phyloP scores from a whole-genome alignment of 2,329 filamentous ascomycete genomes.

The Lasiodiplodia gonubiensis region DNA sequence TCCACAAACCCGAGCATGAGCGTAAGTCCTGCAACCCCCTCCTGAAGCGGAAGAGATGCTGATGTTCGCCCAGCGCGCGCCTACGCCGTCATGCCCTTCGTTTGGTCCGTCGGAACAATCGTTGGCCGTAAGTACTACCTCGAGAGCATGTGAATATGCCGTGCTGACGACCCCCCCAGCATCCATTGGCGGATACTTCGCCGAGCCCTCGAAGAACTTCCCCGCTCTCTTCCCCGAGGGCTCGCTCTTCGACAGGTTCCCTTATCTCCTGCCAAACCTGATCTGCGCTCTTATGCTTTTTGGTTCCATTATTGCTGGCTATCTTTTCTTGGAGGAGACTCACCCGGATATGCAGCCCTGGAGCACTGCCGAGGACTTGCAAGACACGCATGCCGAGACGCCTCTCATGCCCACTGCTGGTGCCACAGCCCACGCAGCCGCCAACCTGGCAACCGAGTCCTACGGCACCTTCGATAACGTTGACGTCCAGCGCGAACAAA shows the following conservation, averaged over 20 bases:
- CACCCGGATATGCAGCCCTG: constrained; percentile 78
- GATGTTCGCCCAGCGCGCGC: constrained; percentile 67
- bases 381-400: constrained; percentile 64
- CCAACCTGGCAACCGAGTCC: constrained; percentile 76
- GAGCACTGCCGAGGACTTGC: constrained; percentile 47
- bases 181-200: constrained; percentile 85
- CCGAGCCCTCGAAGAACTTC: constrained; percentile 76
- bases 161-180: constrained; percentile 48
- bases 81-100: constrained; percentile 91
- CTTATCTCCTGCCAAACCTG: constrained; percentile 88
- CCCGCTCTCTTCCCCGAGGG: constrained; percentile 70
- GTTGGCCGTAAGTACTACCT: constrained; percentile 61
- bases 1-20: constrained; percentile 83
- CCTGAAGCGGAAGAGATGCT: constrained; percentile 4
- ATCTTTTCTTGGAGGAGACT: constrained; percentile 82
- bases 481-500: constrained; percentile 59
- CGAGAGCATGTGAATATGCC: not conserved
- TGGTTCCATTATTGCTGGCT: constrained; percentile 80
- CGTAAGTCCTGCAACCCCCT: constrained; percentile 60
- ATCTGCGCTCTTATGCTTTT: constrained; percentile 79
- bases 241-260: constrained; percentile 76
- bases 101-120: constrained; percentile 90
- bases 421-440: constrained; percentile 72
- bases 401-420: constrained; percentile 78
- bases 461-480: constrained; percentile 75